Percentiles rank a stretch among this genome's conserved stretches.
Evolutionary conservation across 2,329 filamentous ascomycete species (phyloP).

Genomic region (Fusarium pseudoanthophilum): DNA sequence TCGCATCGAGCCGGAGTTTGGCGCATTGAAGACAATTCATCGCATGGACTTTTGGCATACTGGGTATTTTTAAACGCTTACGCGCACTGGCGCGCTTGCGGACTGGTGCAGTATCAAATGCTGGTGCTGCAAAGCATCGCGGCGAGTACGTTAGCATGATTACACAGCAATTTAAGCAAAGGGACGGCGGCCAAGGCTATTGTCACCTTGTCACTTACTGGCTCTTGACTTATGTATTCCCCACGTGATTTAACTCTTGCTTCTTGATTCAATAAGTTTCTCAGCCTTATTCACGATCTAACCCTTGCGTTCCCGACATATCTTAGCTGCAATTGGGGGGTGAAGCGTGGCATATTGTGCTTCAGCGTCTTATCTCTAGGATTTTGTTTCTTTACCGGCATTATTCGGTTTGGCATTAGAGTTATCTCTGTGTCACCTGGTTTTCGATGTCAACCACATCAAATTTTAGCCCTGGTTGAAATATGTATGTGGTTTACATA

Average conservation of each 20-base stretch:
- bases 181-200: not conserved
- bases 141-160: not conserved
- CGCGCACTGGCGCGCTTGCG: conserved; percentile 4
- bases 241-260: not conserved
- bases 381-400: not conserved
- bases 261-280: not conserved
- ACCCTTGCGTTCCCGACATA: not conserved
- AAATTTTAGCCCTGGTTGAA: too few relatives aligned
- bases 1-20: conserved; percentile 45
- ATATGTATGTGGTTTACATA: not conserved
- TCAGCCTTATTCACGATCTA: not conserved
- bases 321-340: not conserved
- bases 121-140: not conserved
- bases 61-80: conserved; percentile 17
- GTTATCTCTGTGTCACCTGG: not conserved
- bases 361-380: not conserved
- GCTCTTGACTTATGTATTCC: not conserved
- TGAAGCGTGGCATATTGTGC: not conserved
- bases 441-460: not conserved
- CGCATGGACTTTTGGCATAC: conserved; percentile 28
- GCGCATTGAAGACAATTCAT: conserved; percentile 31
- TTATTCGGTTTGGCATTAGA: not conserved
- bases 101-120: not conserved
- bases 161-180: not conserved
- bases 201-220: not conserved